These are phyloP conservation scores for Cardamine resedifolia DNA, from an alignment of 345 rosid genomes.

Conservation along the genomic window DNA sequence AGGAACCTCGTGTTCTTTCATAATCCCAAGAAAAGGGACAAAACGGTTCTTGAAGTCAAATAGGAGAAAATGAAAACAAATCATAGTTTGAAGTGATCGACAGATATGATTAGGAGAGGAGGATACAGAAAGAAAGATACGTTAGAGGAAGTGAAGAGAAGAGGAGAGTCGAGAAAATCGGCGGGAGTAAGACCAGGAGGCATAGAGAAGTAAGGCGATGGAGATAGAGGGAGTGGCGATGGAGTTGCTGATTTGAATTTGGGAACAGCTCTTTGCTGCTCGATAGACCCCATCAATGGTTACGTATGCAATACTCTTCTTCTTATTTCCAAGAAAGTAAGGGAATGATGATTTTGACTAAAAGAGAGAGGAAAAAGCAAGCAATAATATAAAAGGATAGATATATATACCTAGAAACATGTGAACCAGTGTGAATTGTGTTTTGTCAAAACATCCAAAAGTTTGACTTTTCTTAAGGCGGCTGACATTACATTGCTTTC, in stretches of 20 bases:
- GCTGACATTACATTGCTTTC: slow-evolving; percentile 11
- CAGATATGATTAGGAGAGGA: neutral
- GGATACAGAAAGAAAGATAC: slow-evolving; percentile 37
- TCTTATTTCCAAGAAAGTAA: slow-evolving; percentile 11
- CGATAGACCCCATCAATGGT: slow-evolving; percentile 7
- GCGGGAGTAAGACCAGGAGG: slow-evolving; percentile 44
- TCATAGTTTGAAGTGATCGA: neutral
- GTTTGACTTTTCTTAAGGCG: slow-evolving; percentile 22
- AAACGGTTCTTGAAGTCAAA: neutral
- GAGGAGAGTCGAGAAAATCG: slow-evolving; percentile 84
- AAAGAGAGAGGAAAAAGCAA: neutral
- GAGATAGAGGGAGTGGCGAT: slow-evolving; percentile 55
- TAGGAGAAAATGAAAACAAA: neutral
- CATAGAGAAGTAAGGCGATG: slow-evolving; percentile 71
- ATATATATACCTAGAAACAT: too few relatives aligned
- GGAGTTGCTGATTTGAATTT: slow-evolving; percentile 82
- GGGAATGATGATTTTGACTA: neutral
- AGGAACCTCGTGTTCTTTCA: neutral
- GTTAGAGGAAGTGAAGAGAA: slow-evolving; percentile 57
- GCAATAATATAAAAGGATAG: neutral
- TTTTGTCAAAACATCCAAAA: neutral
- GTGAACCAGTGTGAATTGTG: slow-evolving; percentile 7
- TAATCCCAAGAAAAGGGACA: neutral
- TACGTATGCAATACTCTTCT: slow-evolving; percentile 15
- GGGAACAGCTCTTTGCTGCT: slow-evolving; percentile 44